These are phyloP conservation scores for Lathyrus oleraceus DNA, from an alignment of 306 rosid species.

Conservation along the genomic window DNA sequence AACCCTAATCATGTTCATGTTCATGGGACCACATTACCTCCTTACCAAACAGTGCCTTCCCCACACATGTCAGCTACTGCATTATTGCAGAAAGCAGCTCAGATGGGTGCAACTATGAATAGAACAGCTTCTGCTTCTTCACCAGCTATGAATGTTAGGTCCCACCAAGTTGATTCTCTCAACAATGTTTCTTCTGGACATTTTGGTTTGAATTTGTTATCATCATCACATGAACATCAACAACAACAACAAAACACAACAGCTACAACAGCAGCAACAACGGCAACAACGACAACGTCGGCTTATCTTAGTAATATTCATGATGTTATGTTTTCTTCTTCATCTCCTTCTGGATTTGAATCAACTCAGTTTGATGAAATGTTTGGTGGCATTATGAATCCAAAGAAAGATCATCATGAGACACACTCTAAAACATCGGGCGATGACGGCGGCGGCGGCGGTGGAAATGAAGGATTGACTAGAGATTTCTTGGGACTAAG, in stretches of 20 bases:
- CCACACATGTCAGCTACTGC: slow-evolving; percentile 97
- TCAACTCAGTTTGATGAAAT: slow-evolving; percentile 52
- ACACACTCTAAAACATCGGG: slow-evolving; percentile 1
- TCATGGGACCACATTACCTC: slow-evolving; percentile 57
- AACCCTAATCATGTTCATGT: slow-evolving; percentile 58
- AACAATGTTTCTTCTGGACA: background rate
- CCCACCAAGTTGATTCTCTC: slow-evolving; percentile 46
- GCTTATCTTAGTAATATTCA: slow-evolving; percentile 42
- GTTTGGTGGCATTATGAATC: slow-evolving; percentile 51
- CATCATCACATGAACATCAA: slow-evolving; percentile 34
- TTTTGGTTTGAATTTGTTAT: slow-evolving; percentile 43
- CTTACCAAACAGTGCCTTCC: slow-evolving; percentile 52
- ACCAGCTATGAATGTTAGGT: slow-evolving; percentile 36
- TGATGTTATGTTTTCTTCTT: slow-evolving; percentile 51
- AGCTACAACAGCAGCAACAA: background rate
- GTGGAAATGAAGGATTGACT: slow-evolving; percentile 65
- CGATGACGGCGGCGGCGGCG: slow-evolving; percentile 20
- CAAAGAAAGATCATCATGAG: slow-evolving; percentile 29
- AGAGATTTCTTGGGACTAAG: slow-evolving; percentile 90
- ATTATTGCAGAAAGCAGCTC: slow-evolving; percentile 93
- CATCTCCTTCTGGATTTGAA: slow-evolving; percentile 43
- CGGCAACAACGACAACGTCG: background rate
- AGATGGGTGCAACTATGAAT: slow-evolving; percentile 79
- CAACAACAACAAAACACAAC: background rate
- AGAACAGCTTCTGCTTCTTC: slow-evolving; percentile 34